Evolutionary conservation across 768 basidiomycete species (phyloP).

Genomic region (Thelephora aurantiotincta): DNA sequence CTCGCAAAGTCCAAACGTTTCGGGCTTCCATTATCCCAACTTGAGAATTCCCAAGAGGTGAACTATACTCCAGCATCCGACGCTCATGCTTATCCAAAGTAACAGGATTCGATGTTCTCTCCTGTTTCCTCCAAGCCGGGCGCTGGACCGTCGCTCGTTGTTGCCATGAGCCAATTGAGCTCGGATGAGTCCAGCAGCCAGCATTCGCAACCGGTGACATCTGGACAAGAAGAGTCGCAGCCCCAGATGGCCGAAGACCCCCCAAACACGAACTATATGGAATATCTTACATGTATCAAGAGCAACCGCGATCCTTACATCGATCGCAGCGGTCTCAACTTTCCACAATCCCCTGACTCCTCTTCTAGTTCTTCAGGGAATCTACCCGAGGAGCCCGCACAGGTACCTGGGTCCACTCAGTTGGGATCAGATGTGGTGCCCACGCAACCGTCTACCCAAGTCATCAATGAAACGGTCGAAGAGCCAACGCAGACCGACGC

Average conservation of each 20-base stretch:
- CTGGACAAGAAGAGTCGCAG: not conserved
- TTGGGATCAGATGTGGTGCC: too few relatives aligned
- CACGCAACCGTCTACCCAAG: too few relatives aligned
- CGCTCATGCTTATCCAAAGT: not conserved
- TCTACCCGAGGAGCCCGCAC: not conserved
- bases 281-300: not conserved
- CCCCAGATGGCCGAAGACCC: not conserved
- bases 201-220: not conserved
- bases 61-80: not conserved
- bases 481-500: not conserved
- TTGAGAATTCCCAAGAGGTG: conserved; percentile 19
- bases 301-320: not conserved
- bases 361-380: not conserved
- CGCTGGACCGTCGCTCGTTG: not conserved
- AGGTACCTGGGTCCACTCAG: too few relatives aligned
- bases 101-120: not conserved
- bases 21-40: conserved; percentile 41
- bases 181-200: not conserved
- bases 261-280: not conserved
- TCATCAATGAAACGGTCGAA: not conserved
- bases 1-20: conserved; percentile 33
- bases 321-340: not conserved
- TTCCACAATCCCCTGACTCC: not conserved
- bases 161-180: not conserved
- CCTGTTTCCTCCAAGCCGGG: not conserved